These are phyloP conservation scores for Colletotrichum phormii DNA, from an alignment of 2,329 filamentous ascomycete genomes.

Conservation along the genomic window DNA sequence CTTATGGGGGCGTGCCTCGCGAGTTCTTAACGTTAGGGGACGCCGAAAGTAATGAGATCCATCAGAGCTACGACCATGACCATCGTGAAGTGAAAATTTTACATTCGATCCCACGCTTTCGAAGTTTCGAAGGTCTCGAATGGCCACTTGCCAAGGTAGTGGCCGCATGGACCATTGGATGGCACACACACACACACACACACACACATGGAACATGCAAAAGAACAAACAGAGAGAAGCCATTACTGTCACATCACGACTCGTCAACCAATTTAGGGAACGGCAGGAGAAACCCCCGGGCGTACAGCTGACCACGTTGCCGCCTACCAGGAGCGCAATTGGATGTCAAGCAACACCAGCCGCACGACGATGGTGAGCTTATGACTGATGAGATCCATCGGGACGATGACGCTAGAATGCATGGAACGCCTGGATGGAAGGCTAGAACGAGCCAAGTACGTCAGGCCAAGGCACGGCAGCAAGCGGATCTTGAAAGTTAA, in stretches of 20 bases:
- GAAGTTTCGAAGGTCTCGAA: neutral
- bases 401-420: slow-evolving; percentile 23
- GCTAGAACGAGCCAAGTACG: slow-evolving; percentile 25
- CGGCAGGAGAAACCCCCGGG: slow-evolving; percentile 2
- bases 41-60: slow-evolving; percentile 33
- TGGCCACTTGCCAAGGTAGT: neutral
- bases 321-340: slow-evolving; percentile 14
- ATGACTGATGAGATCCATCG: slow-evolving; percentile 38
- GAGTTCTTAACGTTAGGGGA: slow-evolving; percentile 38
- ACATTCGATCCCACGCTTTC: neutral
- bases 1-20: slow-evolving; percentile 32
- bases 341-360: slow-evolving; percentile 17
- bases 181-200: too few species aligned
- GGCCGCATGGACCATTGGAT: neutral
- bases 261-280: slow-evolving; percentile 7
- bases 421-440: slow-evolving; percentile 31
- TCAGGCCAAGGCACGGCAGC: slow-evolving; percentile 30
- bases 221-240: neutral
- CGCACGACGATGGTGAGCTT: slow-evolving; percentile 33
- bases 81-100: slow-evolving; percentile 36
- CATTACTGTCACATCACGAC: slow-evolving; percentile 3
- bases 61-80: slow-evolving; percentile 27
- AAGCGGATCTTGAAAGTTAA: slow-evolving; percentile 30
- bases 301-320: slow-evolving; percentile 24
- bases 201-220: neutral